Base-by-base conservation (phyloP, 306 rosid species). In the Pterocarpus macrocarpus region DNA sequence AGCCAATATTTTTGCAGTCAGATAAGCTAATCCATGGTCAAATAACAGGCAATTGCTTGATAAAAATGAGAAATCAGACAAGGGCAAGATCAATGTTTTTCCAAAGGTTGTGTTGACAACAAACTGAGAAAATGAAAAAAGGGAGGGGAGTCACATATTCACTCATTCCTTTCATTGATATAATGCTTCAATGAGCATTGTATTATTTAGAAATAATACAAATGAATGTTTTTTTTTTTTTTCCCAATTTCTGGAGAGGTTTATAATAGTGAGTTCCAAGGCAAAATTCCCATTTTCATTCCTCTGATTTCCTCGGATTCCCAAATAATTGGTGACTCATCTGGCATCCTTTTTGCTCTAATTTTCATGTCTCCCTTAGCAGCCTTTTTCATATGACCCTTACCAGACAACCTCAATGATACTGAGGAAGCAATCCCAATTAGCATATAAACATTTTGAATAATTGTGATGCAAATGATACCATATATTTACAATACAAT, bases 61-160 rank as follows among this genome's bases (percentile, higher is more conserved):
- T 22, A 4, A 44, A 80, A 80, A 30, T 73, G 49, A 53, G 36
- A 53, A 64, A 49, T 52, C n/a, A 50, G 39, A 50, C 38, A 13
- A 49, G n/a, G 44, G 30, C 55, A 53, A 44, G 47, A 62, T 44
- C 61, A 75, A 32, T 13, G 65, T 22, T 61, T 15, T 59, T 73
- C 56, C 57, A 59, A 43, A 64, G 13, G 69, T 41, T 59, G 28
- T 64, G 30, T 35, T 45, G 30, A 34, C 13, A 63, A 33, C 58
- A 75, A 34, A 12, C 47, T 32, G 57, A 15, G 62, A 64, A 63
- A 50, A 41, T 33, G 52, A 28, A 74, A 74, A 14, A 59, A 8
- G n/a, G 33, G 38, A 28, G 45, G 44, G 55, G 12, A 50, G 39
- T 56, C 8, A 15, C 36, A 79, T 43, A 78, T 32, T 52, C 64